Base-by-base conservation (phyloP, 805 yeast species). In the Ogataea trehaloabstinens region DNA sequence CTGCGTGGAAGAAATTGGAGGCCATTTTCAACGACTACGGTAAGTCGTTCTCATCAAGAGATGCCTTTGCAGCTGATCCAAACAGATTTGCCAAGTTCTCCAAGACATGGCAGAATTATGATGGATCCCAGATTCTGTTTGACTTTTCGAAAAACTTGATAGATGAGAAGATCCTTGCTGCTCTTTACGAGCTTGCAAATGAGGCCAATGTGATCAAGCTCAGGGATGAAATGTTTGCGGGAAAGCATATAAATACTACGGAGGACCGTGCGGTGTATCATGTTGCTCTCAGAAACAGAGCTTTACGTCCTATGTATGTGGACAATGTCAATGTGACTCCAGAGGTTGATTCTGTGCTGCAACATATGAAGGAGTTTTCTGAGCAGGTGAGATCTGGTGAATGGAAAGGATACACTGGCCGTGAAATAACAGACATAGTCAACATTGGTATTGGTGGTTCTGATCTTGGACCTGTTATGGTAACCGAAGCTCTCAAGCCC, bases 381-480 rank as follows among this genome's bases (percentile, higher is more conserved):
- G 86, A 87, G 48, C 71, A 75, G 48, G 85, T 93, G 46, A 82
- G 99, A 68, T 82, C 93, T 34, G 99, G 99, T 58, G 76, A 71
- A 51, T 91, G 98, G 97, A 89, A 79, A 57, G 99, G 99, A 64
- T 91, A 85, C 78, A 82, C 97, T 53, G 98, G 98, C 54, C 88
- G 89, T 77, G 69, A 73, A 55, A 91, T 93, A 69, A 85, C 93
- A 55, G 95, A 88, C 59, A 81, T 93, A 41, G 98, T 93, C 59
- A 93, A 93, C 77, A 87, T 93, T 57, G 99, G 99, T 68, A 93
- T 93, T 62, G 99, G 99, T 63, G 99, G 99, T 55, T 89, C 97
- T 20, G 99, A 93, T 68, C 77, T 93, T 56, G 99, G 99, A 57
- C 99, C 99, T 32, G 98, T 93, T 38, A 93, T 93, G 99, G 98